Evolutionary conservation across 352 stramenopile species (phyloP), one percentile per base, ranked within the genome.

Genomic region (Phytophthora hibernalis): DNA sequence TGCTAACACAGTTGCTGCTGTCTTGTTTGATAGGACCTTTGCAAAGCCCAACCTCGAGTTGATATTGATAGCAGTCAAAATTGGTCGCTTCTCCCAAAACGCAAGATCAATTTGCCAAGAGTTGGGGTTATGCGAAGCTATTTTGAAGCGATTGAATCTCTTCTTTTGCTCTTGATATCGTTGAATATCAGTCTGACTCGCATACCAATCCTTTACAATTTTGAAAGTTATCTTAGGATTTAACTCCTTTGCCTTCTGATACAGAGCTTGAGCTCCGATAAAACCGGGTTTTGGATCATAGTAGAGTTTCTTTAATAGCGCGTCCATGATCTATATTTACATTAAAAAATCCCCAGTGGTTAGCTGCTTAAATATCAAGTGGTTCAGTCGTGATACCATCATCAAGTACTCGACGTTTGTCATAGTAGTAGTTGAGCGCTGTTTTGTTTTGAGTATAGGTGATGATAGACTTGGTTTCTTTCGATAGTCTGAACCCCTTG

Each of bases 1-100:
- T 15, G 28, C 48, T 20, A 79, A 22, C 28, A 86, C 54, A 10
- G 52, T 64, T 44, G 28, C n/a, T 31, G 60, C 70, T 20, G 43
- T 68, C 52, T 79, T 83, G 61, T 82, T 75, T 50, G 43, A 22
- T 40, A 86, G 55, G 5, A 82, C 7, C 38, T 76, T 77, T 20
- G 66, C 72, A 35, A 70, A 82, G 15, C 72, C 72, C 9, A 80
- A 33, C 21, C 71, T 61, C 22, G 53, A 73, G 42, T 80, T 77
- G 30, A 80, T 80, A 47, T 83, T 83, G 50, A 80, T 54, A 53
- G 51, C 54, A 37, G 28, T 33, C 28, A 81, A 55, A 45, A 80
- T 64, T 24, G 55, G 26, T 18, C 65, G 53, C 35, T 68, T 69
- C 11, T 53, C 16, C 18, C 42, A 65, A 49, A 82, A 80, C 1